Conservation (phyloP, 768 basidiomycete species). For the Russula vinacea region DNA sequence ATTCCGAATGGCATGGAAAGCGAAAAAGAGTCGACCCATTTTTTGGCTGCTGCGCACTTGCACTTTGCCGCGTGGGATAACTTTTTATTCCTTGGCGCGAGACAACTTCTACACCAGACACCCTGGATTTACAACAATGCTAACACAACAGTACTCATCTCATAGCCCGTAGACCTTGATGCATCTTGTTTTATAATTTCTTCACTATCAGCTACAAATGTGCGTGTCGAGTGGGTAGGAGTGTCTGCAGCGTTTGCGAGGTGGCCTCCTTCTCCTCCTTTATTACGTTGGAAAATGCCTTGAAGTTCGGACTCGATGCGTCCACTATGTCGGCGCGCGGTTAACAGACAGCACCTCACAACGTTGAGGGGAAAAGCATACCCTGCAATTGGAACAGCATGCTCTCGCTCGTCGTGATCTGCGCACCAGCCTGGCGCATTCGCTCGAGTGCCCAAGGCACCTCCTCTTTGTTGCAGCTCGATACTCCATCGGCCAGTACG, state of each 20-base stretch:
- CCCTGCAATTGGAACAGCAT: conserved; percentile 73
- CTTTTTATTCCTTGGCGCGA: no score
- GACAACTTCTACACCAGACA: no score
- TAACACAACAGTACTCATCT: not conserved
- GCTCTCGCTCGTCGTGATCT: conserved; percentile 79
- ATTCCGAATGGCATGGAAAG: no score
- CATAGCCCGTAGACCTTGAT: not conserved
- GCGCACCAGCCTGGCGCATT: conserved; percentile 69
- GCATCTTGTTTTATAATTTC: not conserved
- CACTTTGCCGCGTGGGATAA: no score
- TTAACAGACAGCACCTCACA: conserved; percentile 22
- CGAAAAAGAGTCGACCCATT: no score
- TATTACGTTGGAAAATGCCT: conserved; percentile 62
- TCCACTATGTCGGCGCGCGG: conserved; percentile 44
- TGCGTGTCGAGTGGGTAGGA: conserved; percentile 32
- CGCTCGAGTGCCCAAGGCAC: conserved; percentile 68
- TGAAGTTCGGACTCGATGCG: conserved; percentile 62
- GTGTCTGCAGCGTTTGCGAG: conserved; percentile 36
- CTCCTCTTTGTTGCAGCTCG: conserved; percentile 77
- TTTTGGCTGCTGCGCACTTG: no score
- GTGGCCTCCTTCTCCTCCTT: conserved; percentile 77
- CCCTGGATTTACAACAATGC: not conserved
- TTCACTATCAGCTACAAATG: conserved; percentile 6
- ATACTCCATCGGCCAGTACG: conserved; percentile 81
- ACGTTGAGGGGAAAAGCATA: conserved; percentile 33